Evolutionary conservation across 176 grass and related monocot species (phyloP), one percentile per base, ranked within the genome.

Genomic region (Carex cristatella): DNA sequence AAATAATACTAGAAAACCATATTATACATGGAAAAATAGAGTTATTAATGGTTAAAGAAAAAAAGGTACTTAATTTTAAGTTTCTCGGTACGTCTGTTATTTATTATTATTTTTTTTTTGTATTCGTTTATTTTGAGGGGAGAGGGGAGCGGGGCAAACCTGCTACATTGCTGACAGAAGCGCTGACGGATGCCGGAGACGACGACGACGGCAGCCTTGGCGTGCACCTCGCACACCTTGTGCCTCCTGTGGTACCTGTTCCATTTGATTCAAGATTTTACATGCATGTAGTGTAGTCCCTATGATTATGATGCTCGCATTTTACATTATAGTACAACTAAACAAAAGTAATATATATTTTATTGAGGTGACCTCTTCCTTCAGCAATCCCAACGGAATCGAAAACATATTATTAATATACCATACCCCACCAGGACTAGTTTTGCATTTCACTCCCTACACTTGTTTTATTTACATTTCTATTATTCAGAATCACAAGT

Each of bases 101-200:
- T 54, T 71, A 0, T 9, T 75, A 30, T 75, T 3, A 5, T 14
- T 51, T 38, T 8, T 82, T 10, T 18, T 74, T 42, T 69, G 30
- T 15, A 10, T 23, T 9, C 30, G 4, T 55, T 63, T 28, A 42
- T 40, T 31, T 27, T 51, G 31, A 23, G 64, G 4, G 51, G 82
- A 64, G 32, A 1, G 32, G 48, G 57, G 61, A 37, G 32, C 69
- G 48, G 57, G 72, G 46, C 19, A 68, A 74, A 98, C 95, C 95
- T 86, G 91, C 95, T 98, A 90, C 95, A 98, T 95, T 98, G 95
- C 88, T 98, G 95, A 86, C 95, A 98, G 89, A 98, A 98, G 89
- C 95, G 89, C 86, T 98, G 95, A 61, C 89, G 95, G 40, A 93
- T 87, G n/a, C 95, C 95, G 27, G 89, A 87, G 76, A 95, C 93